Conservation (phyloP, 2,329 filamentous ascomycete species). For the Aspergillus pseudoglaucus region DNA sequence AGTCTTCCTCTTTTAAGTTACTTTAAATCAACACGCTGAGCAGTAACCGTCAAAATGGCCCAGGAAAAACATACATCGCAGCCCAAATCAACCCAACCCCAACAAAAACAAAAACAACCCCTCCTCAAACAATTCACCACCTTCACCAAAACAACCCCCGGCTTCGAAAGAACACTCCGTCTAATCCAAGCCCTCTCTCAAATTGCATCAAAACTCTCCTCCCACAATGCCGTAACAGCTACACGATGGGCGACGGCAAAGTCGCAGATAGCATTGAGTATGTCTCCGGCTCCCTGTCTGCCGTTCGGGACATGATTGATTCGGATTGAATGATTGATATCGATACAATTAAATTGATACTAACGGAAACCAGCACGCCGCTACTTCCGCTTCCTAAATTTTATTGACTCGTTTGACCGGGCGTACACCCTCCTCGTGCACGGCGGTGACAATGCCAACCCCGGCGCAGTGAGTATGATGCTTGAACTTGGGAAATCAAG, state of each 20-base stretch:
- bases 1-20: too few species aligned
- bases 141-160: slow-evolving; percentile 26
- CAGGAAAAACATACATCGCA: neutral
- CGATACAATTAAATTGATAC: neutral
- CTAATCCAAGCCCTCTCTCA: slow-evolving; percentile 33
- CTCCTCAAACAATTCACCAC: slow-evolving; percentile 21
- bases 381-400: slow-evolving; percentile 61
- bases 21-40: too few species aligned
- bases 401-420: slow-evolving; percentile 51
- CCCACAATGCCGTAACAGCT: slow-evolving; percentile 19
- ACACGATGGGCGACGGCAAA: slow-evolving; percentile 32
- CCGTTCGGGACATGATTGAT: neutral
- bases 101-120: neutral
- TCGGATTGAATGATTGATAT: slow-evolving; percentile 2
- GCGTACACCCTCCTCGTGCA: slow-evolving; percentile 41
- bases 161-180: slow-evolving; percentile 35
- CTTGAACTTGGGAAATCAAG: slow-evolving; percentile 52
- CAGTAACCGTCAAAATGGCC: neutral
- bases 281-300: slow-evolving; percentile 5
- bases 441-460: slow-evolving; percentile 5
- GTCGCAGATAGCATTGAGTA: slow-evolving; percentile 40
- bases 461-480: slow-evolving; percentile 21
- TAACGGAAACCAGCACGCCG: slow-evolving; percentile 41
- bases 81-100: neutral
- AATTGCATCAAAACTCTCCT: slow-evolving; percentile 22